Percentiles rank a stretch among this genome's conserved stretches.
These are phyloP conservation scores for Apiospora koreana DNA, from an alignment of 2,329 filamentous ascomycete genomes.

Conservation along the genomic window DNA sequence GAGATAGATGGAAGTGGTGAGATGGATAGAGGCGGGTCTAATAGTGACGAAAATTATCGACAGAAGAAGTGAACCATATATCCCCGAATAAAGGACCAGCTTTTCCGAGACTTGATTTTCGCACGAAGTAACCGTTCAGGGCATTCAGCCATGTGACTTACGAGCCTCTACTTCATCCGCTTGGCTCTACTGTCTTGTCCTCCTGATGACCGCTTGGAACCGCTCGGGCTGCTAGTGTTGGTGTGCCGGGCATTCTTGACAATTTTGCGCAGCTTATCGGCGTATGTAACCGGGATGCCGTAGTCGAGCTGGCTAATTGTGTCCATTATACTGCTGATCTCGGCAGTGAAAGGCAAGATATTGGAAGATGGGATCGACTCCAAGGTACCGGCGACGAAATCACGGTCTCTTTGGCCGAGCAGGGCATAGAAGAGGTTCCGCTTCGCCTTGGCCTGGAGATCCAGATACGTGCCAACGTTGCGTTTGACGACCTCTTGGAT, in stretches of 20 bases:
- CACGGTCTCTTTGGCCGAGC: constrained; percentile 43
- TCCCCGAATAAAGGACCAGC: neutral
- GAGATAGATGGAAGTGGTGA: constrained; percentile 15
- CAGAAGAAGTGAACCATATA: constrained; percentile 16
- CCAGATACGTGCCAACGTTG: constrained; percentile 37
- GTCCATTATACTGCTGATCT: constrained; percentile 36
- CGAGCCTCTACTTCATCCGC: constrained; percentile 23
- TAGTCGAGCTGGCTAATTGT: constrained; percentile 24
- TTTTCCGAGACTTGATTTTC: neutral
- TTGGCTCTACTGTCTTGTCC: constrained; percentile 24
- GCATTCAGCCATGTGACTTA: neutral
- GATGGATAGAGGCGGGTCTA: constrained; percentile 17
- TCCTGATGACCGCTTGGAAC: constrained; percentile 26
- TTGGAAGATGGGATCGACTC: constrained; percentile 21
- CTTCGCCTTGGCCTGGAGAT: constrained; percentile 29
- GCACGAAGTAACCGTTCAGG: neutral
- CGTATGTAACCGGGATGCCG: constrained; percentile 21
- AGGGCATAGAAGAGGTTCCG: constrained; percentile 51
- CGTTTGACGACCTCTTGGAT: constrained; percentile 45
- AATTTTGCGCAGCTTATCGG: constrained; percentile 30
- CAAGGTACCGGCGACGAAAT: constrained; percentile 49
- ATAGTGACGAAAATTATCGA: constrained; percentile 9
- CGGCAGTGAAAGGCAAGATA: constrained; percentile 24
- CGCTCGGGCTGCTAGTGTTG: constrained; percentile 16
- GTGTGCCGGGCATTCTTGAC: constrained; percentile 28